These are phyloP conservation scores for Plasmodium coatneyi DNA, from an alignment of 169 alveolate species.

Conservation along the genomic window DNA sequence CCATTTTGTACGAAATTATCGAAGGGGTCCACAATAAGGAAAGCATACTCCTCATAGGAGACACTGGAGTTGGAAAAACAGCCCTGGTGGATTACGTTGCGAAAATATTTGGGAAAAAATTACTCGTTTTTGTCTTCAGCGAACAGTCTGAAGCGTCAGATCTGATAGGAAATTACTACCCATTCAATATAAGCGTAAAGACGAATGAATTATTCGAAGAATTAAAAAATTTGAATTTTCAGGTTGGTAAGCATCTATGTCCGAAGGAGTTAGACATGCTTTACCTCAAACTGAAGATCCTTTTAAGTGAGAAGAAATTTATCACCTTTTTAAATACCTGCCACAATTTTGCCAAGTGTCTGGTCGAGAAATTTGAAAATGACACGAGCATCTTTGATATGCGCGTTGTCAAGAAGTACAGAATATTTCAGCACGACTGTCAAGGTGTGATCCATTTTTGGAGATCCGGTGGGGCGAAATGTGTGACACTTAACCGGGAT, in stretches of 20 bases:
- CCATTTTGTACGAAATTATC: constrained; percentile 87
- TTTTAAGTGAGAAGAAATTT: constrained; percentile 59
- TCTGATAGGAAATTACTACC: constrained; percentile 90
- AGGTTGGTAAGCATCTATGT: background rate
- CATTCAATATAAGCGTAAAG: constrained; percentile 77
- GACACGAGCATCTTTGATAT: constrained; percentile 39
- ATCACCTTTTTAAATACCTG: constrained; percentile 68
- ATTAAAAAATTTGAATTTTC: constrained; percentile 6
- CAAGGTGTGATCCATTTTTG: constrained; percentile 29
- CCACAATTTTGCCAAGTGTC: constrained; percentile 5
- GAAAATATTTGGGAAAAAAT: constrained; percentile 86
- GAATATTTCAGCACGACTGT: constrained; percentile 17
- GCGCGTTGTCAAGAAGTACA: constrained; percentile 19
- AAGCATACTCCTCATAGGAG: constrained; percentile 98
- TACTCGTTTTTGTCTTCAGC: constrained; percentile 94
- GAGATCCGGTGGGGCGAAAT: constrained; percentile 14
- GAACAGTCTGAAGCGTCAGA: constrained; percentile 94
- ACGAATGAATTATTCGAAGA: constrained; percentile 51
- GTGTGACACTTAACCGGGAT: background rate
- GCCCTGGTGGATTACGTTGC: constrained; percentile 94
- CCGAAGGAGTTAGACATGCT: constrained; percentile 31
- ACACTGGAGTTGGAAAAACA: constrained; percentile 99
- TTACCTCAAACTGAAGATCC: constrained; percentile 33
- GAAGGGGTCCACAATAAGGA: constrained; percentile 90
- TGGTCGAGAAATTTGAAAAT: constrained; percentile 20